Evolutionary conservation across 331 rosid genomes (phyloP).

Genomic region (Acacia concinna): DNA sequence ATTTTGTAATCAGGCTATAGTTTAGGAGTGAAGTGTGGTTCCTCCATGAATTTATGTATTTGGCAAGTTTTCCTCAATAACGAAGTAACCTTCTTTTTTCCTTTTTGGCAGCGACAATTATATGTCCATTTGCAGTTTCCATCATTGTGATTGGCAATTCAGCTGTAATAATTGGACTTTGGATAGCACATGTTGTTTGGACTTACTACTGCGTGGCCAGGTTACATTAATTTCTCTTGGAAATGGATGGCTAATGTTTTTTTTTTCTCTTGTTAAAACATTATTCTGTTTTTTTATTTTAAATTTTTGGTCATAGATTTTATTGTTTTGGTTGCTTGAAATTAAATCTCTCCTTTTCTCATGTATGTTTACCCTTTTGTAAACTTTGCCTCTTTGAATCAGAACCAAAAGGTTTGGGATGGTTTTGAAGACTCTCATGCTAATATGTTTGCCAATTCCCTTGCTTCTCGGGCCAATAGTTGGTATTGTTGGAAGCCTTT

Average conservation of each 20-base stretch:
- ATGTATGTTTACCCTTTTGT: background rate
- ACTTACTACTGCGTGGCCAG: constrained; percentile 61
- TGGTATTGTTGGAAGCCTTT: constrained; percentile 63
- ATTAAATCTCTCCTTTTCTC: background rate
- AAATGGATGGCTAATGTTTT: background rate
- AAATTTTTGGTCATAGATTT: background rate
- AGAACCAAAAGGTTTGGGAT: constrained; percentile 75
- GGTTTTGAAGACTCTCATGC: constrained; percentile 52
- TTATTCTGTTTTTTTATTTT: background rate
- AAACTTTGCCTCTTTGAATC: constrained; percentile 27
- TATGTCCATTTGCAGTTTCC: constrained; percentile 48
- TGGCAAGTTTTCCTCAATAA: background rate
- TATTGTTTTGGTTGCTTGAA: background rate
- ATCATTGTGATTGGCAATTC: constrained; percentile 62
- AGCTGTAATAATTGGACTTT: constrained; percentile 61
- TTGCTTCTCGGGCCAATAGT: constrained; percentile 55
- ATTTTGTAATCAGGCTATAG: background rate
- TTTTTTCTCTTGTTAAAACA: background rate
- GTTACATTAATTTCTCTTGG: constrained; percentile 39
- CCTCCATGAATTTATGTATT: background rate
- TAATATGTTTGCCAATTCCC: constrained; percentile 65
- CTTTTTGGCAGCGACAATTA: constrained; percentile 46
- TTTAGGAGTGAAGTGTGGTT: background rate
- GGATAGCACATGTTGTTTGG: constrained; percentile 74
- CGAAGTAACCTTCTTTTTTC: background rate